Conservation (phyloP, 176 grass and related monocot species). For the Pontederia crassipes region DNA sequence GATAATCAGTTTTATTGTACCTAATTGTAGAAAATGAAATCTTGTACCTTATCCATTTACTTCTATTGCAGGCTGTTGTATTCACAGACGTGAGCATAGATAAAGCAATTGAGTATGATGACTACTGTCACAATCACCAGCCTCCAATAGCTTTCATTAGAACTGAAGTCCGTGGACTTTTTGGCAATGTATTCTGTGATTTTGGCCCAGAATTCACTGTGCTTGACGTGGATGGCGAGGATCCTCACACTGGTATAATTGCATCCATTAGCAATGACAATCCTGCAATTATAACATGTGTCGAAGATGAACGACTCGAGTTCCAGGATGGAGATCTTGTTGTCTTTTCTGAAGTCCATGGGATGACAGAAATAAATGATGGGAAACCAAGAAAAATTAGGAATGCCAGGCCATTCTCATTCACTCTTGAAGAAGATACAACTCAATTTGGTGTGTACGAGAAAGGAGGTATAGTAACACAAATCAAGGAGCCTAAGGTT, state of each 20-base stretch:
- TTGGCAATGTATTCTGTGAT: conserved; percentile 66
- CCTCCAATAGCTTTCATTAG: conserved; percentile 67
- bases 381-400: conserved; percentile 56
- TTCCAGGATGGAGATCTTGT: conserved; percentile 58
- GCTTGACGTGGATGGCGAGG: conserved; percentile 52
- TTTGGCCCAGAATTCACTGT: conserved; percentile 61
- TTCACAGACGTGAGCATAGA: conserved; percentile 57
- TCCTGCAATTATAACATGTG: conserved; percentile 36
- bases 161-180: conserved; percentile 64
- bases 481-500: conserved; percentile 47
- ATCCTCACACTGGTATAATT: conserved; percentile 57
- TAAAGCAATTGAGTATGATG: conserved; percentile 47
- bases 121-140: conserved; percentile 48
- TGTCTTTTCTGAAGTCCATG: conserved; percentile 63
- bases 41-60: conserved; percentile 7
- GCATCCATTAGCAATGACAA: conserved; percentile 51
- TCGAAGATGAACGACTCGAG: conserved; percentile 55
- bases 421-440: conserved; percentile 54
- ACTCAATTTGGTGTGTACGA: conserved; percentile 45
- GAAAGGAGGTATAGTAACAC: conserved; percentile 68
- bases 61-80: conserved; percentile 51
- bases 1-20: too few relatives aligned
- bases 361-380: conserved; percentile 75
- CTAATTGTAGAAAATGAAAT: background rate
- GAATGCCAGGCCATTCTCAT: conserved; percentile 31